Base-by-base conservation (phyloP, 441 rosid species). In the Corymbia calophylla region DNA sequence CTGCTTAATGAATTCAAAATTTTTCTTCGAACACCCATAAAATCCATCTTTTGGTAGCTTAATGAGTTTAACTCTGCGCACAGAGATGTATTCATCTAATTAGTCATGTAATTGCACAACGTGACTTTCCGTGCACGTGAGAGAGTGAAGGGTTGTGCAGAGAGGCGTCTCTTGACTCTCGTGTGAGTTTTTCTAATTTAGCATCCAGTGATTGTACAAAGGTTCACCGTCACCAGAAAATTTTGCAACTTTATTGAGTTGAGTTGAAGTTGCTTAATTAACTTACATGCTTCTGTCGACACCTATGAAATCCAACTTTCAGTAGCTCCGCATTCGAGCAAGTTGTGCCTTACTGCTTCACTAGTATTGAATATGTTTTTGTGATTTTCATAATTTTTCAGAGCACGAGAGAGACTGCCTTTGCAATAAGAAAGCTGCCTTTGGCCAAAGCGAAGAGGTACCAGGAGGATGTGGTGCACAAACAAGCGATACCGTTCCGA, bases 381-480 rank as follows among this genome's bases (percentile, higher is more conserved):
- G 86, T 9, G 8, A n/a, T 53, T 44, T 64, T 80, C 31, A 23
- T 85, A n/a, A 29, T 60, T 48, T n/a, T 77, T 73, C 87, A 98
- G 99, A 98, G 97, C 93, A 96, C 99, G 0, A 94, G 99, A 88
- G 99, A 98, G 89, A 96, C 99, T 39, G 98, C 98, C 7, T 94
- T 93, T 86, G 93, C 99, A 58, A 91, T 98, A 66, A 93, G 98
- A 88, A 97, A 94, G 95, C 58, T 97, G 90, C 95, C 95, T 86
- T 93, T 95, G 94, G 90, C 47, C 73, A 96, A 96, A 96, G 99
- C 99, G 3, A 98, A 97, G 93, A 95, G 98, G 90, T 98, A 97
- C 88, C 87, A 97, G 90, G n/a, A n/a, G n/a, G n/a, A n/a, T n/a
- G n/a, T n/a, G n/a, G n/a, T n/a, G n/a, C n/a, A n/a, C n/a, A n/a